phyloP scores from a whole-genome alignment of 192 early-diverging fungal species.

The Entomortierella chlamydospora region DNA sequence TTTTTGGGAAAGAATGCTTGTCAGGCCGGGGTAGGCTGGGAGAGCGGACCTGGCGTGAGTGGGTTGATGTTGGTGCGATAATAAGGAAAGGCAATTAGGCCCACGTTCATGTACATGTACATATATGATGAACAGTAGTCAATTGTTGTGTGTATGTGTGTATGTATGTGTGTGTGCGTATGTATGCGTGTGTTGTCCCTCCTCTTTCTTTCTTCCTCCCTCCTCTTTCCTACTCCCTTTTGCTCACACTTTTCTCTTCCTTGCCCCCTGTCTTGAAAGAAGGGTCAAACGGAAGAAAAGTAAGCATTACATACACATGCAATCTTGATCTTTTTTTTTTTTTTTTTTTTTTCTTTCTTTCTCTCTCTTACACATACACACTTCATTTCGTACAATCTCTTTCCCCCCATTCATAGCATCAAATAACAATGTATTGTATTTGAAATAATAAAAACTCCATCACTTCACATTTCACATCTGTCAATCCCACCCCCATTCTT shows the following conservation, averaged over 20 bases:
- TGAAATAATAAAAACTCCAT: too few species aligned
- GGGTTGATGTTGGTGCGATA: too few species aligned
- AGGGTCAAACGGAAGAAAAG: not conserved
- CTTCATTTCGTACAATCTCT: too few species aligned
- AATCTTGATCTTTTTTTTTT: too few species aligned
- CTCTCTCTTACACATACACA: too few species aligned
- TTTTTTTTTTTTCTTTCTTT: not conserved
- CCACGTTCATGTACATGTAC: not conserved
- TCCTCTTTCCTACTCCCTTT: not conserved
- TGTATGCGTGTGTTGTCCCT: not conserved
- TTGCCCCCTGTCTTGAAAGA: slow-evolving; percentile 4
- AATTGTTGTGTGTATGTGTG: not conserved
- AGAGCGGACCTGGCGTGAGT: too few species aligned
- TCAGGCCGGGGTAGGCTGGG: not conserved
- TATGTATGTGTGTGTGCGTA: not conserved
- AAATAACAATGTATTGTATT: too few species aligned
- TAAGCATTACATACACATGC: too few species aligned
- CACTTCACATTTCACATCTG: too few species aligned
- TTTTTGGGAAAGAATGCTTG: not conserved
- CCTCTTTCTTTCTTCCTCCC: not conserved
- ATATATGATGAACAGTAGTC: not conserved
- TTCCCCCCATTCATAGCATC: too few species aligned
- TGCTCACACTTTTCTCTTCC: not conserved
- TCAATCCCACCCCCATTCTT: too few species aligned
- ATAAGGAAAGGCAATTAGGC: too few species aligned